Evolutionary conservation across 83 land plant genomes (phyloP).

Genomic region (Picea engelmannii): DNA sequence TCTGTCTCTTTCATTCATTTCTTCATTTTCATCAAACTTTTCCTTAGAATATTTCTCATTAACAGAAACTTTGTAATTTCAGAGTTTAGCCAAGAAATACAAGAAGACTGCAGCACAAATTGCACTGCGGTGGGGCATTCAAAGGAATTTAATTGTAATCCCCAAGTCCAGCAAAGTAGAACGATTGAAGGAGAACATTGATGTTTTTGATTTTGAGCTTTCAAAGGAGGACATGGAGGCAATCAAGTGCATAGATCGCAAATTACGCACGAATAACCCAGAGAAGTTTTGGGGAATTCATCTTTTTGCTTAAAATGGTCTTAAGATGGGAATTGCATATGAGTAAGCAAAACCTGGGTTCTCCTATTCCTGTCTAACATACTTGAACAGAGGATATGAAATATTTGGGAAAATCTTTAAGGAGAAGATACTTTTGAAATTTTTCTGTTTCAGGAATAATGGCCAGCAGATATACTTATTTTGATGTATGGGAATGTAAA

Average conservation of each 20-base stretch:
- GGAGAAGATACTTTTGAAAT: no score
- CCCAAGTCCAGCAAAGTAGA: slow-evolving; percentile 82
- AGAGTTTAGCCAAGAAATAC: slow-evolving; percentile 80
- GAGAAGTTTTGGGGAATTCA: slow-evolving; percentile 90
- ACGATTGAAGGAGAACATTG: slow-evolving; percentile 77
- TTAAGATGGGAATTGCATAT: no score
- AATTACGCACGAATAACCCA: slow-evolving; percentile 77
- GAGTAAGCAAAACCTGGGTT: no score
- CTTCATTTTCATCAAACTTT: slow-evolving; percentile 11
- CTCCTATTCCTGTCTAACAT: no score
- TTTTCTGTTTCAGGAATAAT: no score
- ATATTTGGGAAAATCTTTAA: no score
- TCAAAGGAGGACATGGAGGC: slow-evolving; percentile 77
- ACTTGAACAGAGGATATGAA: no score
- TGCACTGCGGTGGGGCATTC: slow-evolving; percentile 91
- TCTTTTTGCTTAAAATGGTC: slow-evolving; percentile 59
- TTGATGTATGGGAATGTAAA: no score
- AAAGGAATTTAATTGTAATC: slow-evolving; percentile 81
- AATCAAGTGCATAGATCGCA: slow-evolving; percentile 67
- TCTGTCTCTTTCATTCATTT: slow-evolving; percentile 2
- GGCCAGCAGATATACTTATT: no score
- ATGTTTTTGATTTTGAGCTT: slow-evolving; percentile 80
- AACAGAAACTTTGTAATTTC: slow-evolving; percentile 17
- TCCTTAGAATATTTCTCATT: not conserved
- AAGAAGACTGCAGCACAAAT: slow-evolving; percentile 81